Evolutionary conservation across 345 rosid species (phyloP).

Genomic region (Angophora floribunda): DNA sequence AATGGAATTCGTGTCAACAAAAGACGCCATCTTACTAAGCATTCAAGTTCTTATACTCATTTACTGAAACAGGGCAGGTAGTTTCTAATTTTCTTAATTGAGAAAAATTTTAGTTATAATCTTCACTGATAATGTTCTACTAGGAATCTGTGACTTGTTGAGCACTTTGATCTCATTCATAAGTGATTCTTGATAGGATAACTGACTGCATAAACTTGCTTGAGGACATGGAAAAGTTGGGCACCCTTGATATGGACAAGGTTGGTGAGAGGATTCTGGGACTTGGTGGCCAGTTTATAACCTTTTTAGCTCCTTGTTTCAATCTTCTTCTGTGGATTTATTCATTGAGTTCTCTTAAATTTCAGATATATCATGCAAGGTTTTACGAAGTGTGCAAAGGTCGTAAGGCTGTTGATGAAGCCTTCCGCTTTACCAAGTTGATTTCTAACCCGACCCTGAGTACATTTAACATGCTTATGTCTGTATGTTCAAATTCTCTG

Average conservation of each 20-base stretch:
- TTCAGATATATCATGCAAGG: slow-evolving; percentile 79
- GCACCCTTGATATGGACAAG: slow-evolving; percentile 74
- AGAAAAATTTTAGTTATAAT: not conserved
- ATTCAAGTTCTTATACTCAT: slow-evolving; percentile 33
- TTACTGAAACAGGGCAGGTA: slow-evolving; percentile 75
- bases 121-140: not conserved
- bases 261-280: slow-evolving; percentile 17
- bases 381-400: slow-evolving; percentile 70
- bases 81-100: not conserved
- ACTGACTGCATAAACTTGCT: slow-evolving; percentile 66
- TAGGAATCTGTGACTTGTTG: not conserved
- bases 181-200: slow-evolving; percentile 31
- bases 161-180: slow-evolving; percentile 2
- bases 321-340: not conserved
- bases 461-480: slow-evolving; percentile 93
- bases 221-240: slow-evolving; percentile 58
- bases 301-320: not conserved
- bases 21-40: slow-evolving; percentile 20
- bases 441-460: slow-evolving; percentile 77
- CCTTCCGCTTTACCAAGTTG: slow-evolving; percentile 78
- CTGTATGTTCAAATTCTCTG: slow-evolving; percentile 73
- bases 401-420: slow-evolving; percentile 66
- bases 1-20: slow-evolving; percentile 18
- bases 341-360: not conserved
- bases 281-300: not conserved